Evolutionary conservation across 73 alveolate species (phyloP).

Genomic region (Tetrahymena thermophila): DNA sequence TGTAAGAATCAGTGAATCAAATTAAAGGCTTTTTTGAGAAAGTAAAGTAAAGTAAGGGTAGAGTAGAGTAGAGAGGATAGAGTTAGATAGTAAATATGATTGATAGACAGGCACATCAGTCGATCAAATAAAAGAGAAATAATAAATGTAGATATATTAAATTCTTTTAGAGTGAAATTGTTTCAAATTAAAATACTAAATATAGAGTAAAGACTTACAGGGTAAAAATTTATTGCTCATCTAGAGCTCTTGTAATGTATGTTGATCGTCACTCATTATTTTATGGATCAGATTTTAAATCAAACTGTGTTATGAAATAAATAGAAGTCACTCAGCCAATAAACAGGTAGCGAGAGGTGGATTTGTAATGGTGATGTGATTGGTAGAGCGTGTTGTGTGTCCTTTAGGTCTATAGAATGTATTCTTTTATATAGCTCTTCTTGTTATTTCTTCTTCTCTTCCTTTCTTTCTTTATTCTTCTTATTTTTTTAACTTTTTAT

Average conservation of each 20-base stretch:
- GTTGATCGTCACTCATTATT: neutral
- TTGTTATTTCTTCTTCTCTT: neutral
- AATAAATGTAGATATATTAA: neutral
- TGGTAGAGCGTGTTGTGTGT: neutral
- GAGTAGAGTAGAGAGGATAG: neutral
- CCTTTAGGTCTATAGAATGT: neutral
- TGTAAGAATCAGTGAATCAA: constrained; percentile 1
- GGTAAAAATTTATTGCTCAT: neutral
- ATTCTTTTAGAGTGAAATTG: neutral
- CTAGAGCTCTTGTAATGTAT: neutral
- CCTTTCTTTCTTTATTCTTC: neutral
- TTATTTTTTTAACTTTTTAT: neutral
- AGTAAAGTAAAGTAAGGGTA: neutral
- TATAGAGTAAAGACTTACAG: neutral
- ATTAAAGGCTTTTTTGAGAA: neutral
- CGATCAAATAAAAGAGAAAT: too few relatives aligned
- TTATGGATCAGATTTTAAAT: neutral
- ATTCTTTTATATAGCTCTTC: neutral
- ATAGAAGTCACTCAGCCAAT: neutral
- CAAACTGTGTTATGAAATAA: neutral
- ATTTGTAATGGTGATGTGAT: neutral
- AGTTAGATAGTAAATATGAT: too few relatives aligned
- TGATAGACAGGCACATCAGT: too few relatives aligned
- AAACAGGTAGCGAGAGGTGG: neutral
- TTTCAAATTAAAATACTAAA: neutral